A percentile compares a stretch with the other conserved stretches of the same genome.
Conservation (phyloP, 306 rosid species). For the Vigna reflexopilosa region DNA sequence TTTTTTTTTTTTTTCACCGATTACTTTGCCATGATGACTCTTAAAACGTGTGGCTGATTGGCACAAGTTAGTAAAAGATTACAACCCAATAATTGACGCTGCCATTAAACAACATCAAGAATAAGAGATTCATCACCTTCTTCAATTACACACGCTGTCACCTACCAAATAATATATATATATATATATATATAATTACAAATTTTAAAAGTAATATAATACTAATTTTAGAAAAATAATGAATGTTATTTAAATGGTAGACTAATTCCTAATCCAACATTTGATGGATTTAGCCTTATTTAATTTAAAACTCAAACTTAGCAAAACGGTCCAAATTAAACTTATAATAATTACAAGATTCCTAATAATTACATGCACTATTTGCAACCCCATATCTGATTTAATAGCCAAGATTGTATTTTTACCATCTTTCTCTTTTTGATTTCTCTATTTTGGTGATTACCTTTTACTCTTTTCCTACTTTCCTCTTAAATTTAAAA, state of each 20-base stretch:
- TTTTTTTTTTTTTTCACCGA: neutral
- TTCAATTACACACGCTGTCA: neutral
- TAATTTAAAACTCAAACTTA: slow-evolving; percentile 45
- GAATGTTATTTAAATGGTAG: too few relatives aligned
- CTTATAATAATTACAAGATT: slow-evolving; percentile 41
- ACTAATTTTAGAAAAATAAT: too few relatives aligned
- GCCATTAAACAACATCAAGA: neutral
- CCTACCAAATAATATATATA: too few relatives aligned
- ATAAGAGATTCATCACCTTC: slow-evolving; percentile 39
- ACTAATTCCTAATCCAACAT: slow-evolving; percentile 11
- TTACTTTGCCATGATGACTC: slow-evolving; percentile 41
- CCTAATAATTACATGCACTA: slow-evolving; percentile 49
- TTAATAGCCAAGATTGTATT: neutral
- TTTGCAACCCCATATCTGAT: slow-evolving; percentile 41
- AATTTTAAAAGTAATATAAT: too few relatives aligned
- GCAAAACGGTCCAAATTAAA: slow-evolving; percentile 27
- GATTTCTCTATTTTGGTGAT: neutral
- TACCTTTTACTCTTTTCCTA: neutral
- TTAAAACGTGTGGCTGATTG: slow-evolving; percentile 45
- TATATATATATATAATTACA: too few relatives aligned
- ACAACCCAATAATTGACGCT: slow-evolving; percentile 47
- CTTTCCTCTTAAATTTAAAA: slow-evolving; percentile 31
- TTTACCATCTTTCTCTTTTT: neutral
- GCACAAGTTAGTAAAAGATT: slow-evolving; percentile 35
- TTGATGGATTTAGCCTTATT: slow-evolving; percentile 14